Base-by-base conservation (phyloP, 306 rosid genomes). In the Lathyrus aphaca region DNA sequence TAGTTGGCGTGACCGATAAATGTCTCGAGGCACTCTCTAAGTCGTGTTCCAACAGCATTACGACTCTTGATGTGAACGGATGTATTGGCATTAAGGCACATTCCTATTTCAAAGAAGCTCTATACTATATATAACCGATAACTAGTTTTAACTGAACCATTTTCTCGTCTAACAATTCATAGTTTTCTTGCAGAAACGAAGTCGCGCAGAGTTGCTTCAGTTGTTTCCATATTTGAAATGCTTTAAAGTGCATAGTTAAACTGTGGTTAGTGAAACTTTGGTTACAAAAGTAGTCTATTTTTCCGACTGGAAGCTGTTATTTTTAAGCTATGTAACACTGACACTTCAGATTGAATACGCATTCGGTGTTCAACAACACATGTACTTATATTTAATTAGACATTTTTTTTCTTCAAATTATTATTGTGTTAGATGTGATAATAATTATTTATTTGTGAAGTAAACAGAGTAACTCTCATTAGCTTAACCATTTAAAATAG, bases 61-160 rank as follows among this genome's bases (percentile, higher is more conserved):
- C 88, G 0, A 91, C 96, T 64, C 97, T 91, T 37, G 97, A 91
- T 70, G 96, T 87, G 82, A 89, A 91, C 60, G 96, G 97, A 37
- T 88, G 97, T 76, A 72, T 84, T 57, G 97, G 94, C 82, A 89
- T 91, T 43, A 89, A 91, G 97, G 97, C 66, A 83, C 83, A 49
- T 12, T 66, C 46, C 61, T 6, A 48, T 61, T 42, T 48, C 42
- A 53, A 74, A 59, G 21, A 42, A 42, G 16, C 43, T 45, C 29
- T 49, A 16, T 23, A 21, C 60, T 53, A 56, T n/a, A n/a, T n/a
- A n/a, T n/a, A n/a, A n/a, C 19, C 60, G 51, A 15, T 39, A 56
- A 35, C 17, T 29, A 66, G 49, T 49, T 38, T 64, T 74, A 37
- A 53, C 48, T 48, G 18, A 29, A 64, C 44, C 51, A 13, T 39